phyloP scores from a whole-genome alignment of 1,139 yeast species.

The Scheffersomyces segobiensis region DNA sequence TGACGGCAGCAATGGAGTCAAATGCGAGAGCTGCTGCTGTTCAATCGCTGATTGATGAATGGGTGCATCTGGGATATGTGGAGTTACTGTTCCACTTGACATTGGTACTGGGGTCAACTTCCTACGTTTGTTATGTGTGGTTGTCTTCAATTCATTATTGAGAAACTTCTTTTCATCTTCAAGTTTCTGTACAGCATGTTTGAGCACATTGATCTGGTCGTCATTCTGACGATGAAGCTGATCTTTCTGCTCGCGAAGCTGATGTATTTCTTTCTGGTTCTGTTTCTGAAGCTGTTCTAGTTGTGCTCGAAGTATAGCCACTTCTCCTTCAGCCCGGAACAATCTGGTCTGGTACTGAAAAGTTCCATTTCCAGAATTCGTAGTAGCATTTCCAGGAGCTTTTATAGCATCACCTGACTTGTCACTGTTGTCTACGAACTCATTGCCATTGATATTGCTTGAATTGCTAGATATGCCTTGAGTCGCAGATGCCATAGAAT shows the following conservation, averaged over 20 bases:
- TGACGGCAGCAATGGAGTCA: background rate
- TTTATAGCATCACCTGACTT: background rate
- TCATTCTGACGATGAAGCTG: slow-evolving; percentile 33
- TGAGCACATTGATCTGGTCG: slow-evolving; percentile 42
- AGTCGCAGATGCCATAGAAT: background rate
- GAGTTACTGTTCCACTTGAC: background rate
- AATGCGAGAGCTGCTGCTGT: slow-evolving; percentile 2
- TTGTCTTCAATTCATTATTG: slow-evolving; percentile 37
- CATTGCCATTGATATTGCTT: too few species aligned
- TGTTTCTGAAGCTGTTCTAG: slow-evolving; percentile 48
- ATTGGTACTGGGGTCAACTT: slow-evolving; percentile 1
- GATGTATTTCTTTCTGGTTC: slow-evolving; percentile 44
- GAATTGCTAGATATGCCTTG: background rate
- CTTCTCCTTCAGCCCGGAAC: slow-evolving; percentile 69
- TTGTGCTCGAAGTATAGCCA: slow-evolving; percentile 71
- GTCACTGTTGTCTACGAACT: background rate
- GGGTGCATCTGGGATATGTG: background rate
- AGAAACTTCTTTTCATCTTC: slow-evolving; percentile 76
- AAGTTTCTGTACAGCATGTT: slow-evolving; percentile 50
- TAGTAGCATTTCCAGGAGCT: background rate
- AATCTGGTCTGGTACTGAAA: slow-evolving; percentile 22
- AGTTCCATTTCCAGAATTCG: background rate
- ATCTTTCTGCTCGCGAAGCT: slow-evolving; percentile 37
- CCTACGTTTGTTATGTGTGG: slow-evolving; percentile 14
- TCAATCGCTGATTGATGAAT: slow-evolving; percentile 6